These are phyloP conservation scores for Suhomyces panamericanus DNA, from an alignment of 1,139 yeast species.

Conservation along the genomic window DNA sequence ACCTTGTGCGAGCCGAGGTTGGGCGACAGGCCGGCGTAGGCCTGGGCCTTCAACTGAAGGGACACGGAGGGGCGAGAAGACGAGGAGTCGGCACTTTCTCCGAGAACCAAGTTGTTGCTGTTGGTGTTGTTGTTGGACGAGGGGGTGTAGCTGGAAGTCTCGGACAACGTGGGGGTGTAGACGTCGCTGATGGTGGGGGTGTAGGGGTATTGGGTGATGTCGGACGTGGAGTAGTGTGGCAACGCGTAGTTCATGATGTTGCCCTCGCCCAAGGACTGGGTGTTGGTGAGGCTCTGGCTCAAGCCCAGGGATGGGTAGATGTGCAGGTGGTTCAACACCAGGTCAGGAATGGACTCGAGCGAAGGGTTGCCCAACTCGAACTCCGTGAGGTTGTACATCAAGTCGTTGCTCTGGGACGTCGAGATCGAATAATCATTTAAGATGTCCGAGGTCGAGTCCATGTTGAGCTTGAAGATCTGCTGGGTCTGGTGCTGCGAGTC, in stretches of 20 bases:
- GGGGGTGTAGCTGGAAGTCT: conserved; percentile 24
- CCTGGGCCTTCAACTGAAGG: conserved; percentile 17
- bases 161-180: conserved; percentile 25
- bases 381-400: conserved; percentile 28
- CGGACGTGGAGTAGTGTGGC: conserved; percentile 14
- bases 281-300: conserved; percentile 9
- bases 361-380: conserved; percentile 31
- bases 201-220: conserved; percentile 16
- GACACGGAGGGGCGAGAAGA: conserved; percentile 18
- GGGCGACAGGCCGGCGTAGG: conserved; percentile 18
- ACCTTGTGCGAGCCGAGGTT: conserved; percentile 19
- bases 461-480: conserved; percentile 18
- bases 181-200: conserved; percentile 23
- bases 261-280: conserved; percentile 1
- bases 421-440: conserved; percentile 17
- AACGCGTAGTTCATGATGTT: conserved; percentile 6
- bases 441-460: conserved; percentile 20
- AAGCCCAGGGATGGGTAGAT: conserved; percentile 7
- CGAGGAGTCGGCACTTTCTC: conserved; percentile 9
- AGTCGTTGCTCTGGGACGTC: conserved; percentile 17
- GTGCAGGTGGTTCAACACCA: conserved; percentile 9
- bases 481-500: conserved; percentile 11
- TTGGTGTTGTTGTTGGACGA: conserved; percentile 15
- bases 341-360: conserved; percentile 32
- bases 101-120: neutral